Base-by-base conservation (phyloP, 805 yeast genomes). In the Metschnikowia continentalis region DNA sequence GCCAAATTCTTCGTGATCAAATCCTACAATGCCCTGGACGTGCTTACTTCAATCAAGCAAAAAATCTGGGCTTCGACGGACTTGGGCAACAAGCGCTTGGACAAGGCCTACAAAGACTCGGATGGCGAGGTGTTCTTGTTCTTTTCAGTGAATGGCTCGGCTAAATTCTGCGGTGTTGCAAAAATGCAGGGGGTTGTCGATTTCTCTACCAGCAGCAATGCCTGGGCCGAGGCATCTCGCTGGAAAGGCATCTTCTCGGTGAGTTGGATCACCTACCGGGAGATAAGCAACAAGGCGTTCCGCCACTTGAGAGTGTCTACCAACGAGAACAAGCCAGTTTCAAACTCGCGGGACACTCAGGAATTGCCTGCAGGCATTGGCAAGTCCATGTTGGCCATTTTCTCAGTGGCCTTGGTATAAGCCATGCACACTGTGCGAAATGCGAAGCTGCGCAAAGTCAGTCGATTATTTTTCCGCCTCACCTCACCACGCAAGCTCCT, bases 311-410 rank as follows among this genome's bases (percentile, higher is more conserved):
- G 67, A 47, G 69, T 78, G 6, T 71, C 76, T 3, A 57, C 68
- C 26, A 79, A 80, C 57, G 82, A 76, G 26, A 67, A 67, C 51
- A 71, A 74, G 58, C 78, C 83, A 1, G 81, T 83, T 1, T 78
- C 84, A 1, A 74, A 77, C 55, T 81, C 86, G 17, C 74, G 86
- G 56, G 87, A 83, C 57, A 79, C 86, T 0, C 86, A 82, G 61
- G 83, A 79, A 50, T 56, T 82, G 19, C 82, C 86, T 1, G 68
- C 66, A 46, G 72, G 70, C 2, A 65, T 77, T 30, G 86, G 82
- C 1, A 51, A 66, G 8, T 66, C 75, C 17, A 74, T 82, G 75
- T 50, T 82, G 38, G 69, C 74, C 23, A 67, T 79, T 4, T 79
- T 80, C 56, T 47, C 49, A 6, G 46, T 13, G 47, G 43, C 15